Evolutionary conservation across 1,284 basidiomycete species (phyloP).

Genomic region (Entoloma clypeatum): DNA sequence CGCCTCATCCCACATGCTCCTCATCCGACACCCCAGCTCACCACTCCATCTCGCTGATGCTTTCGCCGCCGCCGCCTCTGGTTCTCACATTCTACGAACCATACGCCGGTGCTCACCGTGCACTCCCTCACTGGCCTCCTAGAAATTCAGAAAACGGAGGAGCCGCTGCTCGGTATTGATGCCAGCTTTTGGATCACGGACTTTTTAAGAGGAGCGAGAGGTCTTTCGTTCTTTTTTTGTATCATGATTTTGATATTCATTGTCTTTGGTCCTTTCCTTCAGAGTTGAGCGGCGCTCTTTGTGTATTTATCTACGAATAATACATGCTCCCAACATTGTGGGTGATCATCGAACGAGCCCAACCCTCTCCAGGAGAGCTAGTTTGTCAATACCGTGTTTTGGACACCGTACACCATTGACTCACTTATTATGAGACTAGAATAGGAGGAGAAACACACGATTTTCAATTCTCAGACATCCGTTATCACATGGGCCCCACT

Average conservation of each 20-base stretch:
- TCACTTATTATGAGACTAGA: no score
- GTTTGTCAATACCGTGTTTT: no score
- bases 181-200: constrained; percentile 73
- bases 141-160: constrained; percentile 57
- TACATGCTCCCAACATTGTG: no score
- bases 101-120: constrained; percentile 60
- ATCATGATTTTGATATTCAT: neutral
- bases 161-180: constrained; percentile 62
- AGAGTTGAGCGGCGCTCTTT: constrained; percentile 48
- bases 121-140: constrained; percentile 55
- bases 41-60: constrained; percentile 1
- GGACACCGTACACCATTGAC: no score
- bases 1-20: constrained; percentile 29
- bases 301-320: no score
- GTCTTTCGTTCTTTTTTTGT: constrained; percentile 37
- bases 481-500: no score
- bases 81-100: constrained; percentile 67
- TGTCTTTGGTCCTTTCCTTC: constrained; percentile 2
- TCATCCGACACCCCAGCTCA: constrained; percentile 8
- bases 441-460: no score
- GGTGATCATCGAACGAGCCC: no score
- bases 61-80: constrained; percentile 30
- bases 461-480: no score
- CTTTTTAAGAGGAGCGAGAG: constrained; percentile 72
- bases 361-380: no score